These are phyloP conservation scores for Dendrobium chrysotoxum DNA, from an alignment of 106 monocot species.

Conservation along the genomic window DNA sequence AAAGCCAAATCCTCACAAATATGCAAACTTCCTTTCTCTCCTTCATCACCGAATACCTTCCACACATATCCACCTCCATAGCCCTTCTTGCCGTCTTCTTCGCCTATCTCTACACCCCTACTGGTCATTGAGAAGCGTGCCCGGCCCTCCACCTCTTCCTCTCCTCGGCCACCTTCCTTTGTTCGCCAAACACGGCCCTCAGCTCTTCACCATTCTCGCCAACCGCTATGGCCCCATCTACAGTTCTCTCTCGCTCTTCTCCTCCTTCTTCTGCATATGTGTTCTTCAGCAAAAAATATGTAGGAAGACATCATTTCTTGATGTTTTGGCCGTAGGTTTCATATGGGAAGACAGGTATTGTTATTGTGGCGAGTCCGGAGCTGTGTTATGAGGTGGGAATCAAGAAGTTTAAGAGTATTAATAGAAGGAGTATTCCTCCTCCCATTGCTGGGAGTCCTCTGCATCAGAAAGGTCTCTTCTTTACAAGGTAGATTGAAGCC, in stretches of 20 bases:
- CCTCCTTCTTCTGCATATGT: not conserved
- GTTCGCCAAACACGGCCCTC: constrained; percentile 31
- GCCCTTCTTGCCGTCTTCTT: constrained; percentile 3
- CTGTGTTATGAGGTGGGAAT: constrained; percentile 62
- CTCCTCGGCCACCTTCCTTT: constrained; percentile 37
- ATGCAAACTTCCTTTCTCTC: not conserved
- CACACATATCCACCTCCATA: not conserved
- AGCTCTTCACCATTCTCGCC: constrained; percentile 21
- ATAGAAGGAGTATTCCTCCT: constrained; percentile 53
- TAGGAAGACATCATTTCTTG: not conserved
- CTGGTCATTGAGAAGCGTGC: constrained; percentile 28
- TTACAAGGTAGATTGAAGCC: constrained; percentile 31
- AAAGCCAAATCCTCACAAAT: too few species aligned
- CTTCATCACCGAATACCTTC: not conserved
- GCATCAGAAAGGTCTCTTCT: constrained; percentile 63
- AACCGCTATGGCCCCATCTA: constrained; percentile 31
- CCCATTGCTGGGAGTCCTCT: constrained; percentile 49
- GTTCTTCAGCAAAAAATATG: too few species aligned
- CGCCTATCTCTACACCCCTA: constrained; percentile 30
- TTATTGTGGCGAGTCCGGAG: constrained; percentile 58
- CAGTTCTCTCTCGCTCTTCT: constrained; percentile 5
- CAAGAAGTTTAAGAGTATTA: constrained; percentile 63
- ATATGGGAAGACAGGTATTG: constrained; percentile 69
- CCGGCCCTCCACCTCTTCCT: constrained; percentile 27
- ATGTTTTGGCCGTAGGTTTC: constrained; percentile 23